These are phyloP conservation scores for Ajuga chamaepitys DNA, from an alignment of 257 asterid genomes.

Conservation along the genomic window DNA sequence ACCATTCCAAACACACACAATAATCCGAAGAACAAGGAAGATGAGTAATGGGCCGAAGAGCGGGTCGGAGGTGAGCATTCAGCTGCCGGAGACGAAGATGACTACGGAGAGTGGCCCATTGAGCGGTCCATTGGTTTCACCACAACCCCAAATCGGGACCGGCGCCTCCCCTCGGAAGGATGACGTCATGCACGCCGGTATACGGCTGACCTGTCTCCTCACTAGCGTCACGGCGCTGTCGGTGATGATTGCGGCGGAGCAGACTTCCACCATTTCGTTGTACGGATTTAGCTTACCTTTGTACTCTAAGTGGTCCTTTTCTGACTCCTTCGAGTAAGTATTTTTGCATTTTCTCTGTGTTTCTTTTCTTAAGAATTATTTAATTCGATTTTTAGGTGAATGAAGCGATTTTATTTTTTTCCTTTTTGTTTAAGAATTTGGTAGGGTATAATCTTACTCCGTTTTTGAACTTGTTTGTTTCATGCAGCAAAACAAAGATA, in stretches of 20 bases:
- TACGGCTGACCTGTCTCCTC: slow-evolving; percentile 48
- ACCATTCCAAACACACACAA: slow-evolving; percentile 1
- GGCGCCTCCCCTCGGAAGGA: slow-evolving; percentile 32
- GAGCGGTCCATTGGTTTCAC: slow-evolving; percentile 21
- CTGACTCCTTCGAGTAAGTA: slow-evolving; percentile 69
- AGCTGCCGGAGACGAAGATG: slow-evolving; percentile 55
- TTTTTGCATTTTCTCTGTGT: neutral
- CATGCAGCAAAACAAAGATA: too few species aligned
- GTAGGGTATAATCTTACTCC: too few species aligned
- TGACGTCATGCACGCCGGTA: slow-evolving; percentile 37
- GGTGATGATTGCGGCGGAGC: slow-evolving; percentile 63
- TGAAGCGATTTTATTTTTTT: too few species aligned
- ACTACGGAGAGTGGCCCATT: slow-evolving; percentile 25
- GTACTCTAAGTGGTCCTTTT: slow-evolving; percentile 80
- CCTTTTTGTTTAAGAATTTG: too few species aligned
- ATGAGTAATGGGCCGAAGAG: slow-evolving; percentile 32
- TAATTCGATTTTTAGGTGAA: too few species aligned
- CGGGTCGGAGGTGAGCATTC: slow-evolving; percentile 39
- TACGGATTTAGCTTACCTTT: slow-evolving; percentile 68
- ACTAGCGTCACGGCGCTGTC: slow-evolving; percentile 50
- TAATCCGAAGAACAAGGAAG: neutral
- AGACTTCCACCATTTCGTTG: slow-evolving; percentile 58
- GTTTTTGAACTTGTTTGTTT: too few species aligned
- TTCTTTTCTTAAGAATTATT: neutral
- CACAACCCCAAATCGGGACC: neutral